These are phyloP conservation scores for Neofusicoccum parvum DNA, from an alignment of 2,329 filamentous ascomycete species.

Conservation along the genomic window DNA sequence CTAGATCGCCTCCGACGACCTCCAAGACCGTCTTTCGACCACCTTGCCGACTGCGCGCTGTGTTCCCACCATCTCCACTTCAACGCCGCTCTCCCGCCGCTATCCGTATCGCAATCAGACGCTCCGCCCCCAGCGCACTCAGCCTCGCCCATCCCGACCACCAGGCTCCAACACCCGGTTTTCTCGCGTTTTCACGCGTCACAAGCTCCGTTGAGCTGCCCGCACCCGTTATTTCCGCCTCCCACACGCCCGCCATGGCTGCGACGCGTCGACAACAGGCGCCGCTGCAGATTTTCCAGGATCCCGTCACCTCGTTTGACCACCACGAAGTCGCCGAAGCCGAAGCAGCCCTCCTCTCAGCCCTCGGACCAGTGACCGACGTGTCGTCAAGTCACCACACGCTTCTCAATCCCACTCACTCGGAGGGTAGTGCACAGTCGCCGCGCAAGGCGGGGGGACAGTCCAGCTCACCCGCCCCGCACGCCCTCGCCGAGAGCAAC, in stretches of 20 bases:
- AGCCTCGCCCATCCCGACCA: conserved; percentile 16
- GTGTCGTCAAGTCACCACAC: conserved; percentile 62
- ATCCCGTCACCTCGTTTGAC: conserved; percentile 49
- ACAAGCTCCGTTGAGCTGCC: conserved; percentile 34
- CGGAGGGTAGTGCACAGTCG: conserved; percentile 60
- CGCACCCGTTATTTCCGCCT: conserved; percentile 33
- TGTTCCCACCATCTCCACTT: conserved; percentile 5
- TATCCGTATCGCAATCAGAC: conserved; percentile 13
- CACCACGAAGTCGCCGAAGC: conserved; percentile 48
- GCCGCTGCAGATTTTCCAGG: conserved; percentile 62
- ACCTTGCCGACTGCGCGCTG: background rate
- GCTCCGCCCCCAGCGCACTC: conserved; percentile 1
- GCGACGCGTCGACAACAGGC: conserved; percentile 59
- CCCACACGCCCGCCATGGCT: conserved; percentile 46
- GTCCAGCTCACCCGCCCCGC: conserved; percentile 60
- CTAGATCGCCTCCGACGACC: conserved; percentile 8
- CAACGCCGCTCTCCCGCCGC: conserved; percentile 13
- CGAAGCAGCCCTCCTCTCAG: conserved; percentile 55
- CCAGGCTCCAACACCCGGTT: conserved; percentile 28
- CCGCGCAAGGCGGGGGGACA: conserved; percentile 66
- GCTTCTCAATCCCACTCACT: conserved; percentile 64
- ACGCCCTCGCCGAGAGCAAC: conserved; percentile 62
- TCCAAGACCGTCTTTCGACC: background rate
- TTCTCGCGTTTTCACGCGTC: conserved; percentile 45
- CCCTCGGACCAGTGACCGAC: conserved; percentile 46